Conservation (phyloP, 805 yeast species). For the Diddensiella santjacobensis region DNA sequence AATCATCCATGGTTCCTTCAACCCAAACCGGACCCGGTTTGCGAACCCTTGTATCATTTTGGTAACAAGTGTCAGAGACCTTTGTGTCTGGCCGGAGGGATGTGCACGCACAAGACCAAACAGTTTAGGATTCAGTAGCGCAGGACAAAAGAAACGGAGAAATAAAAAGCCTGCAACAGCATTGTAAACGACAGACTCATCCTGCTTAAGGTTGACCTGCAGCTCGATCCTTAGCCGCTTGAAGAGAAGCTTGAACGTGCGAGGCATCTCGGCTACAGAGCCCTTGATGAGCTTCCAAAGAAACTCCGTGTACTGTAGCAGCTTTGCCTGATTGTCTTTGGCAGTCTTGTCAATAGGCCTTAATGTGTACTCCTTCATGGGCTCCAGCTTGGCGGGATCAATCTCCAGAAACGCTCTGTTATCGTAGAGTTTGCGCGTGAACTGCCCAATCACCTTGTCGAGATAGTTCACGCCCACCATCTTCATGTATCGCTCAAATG, state of each 20-base stretch:
- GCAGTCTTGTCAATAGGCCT: conserved; percentile 41
- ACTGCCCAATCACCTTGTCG: conserved; percentile 66
- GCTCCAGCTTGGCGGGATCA: conserved; percentile 60
- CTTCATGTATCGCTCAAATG: conserved; percentile 72
- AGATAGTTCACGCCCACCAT: conserved; percentile 78
- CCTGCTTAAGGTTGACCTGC: conserved; percentile 9
- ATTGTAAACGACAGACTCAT: conserved; percentile 45
- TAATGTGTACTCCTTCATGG: background rate
- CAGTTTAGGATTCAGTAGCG: conserved; percentile 82
- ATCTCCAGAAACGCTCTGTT: conserved; percentile 63
- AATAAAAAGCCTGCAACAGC: conserved; percentile 82
- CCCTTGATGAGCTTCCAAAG: conserved; percentile 64
- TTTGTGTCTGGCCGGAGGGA: conserved; percentile 65
- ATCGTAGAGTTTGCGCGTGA: conserved; percentile 52
- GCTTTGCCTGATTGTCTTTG: conserved; percentile 45
- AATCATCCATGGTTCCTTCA: conserved; percentile 78
- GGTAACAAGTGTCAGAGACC: conserved; percentile 78
- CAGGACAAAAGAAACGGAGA: conserved; percentile 84
- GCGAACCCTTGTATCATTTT: conserved; percentile 73
- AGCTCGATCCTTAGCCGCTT: conserved; percentile 47
- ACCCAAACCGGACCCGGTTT: conserved; percentile 67
- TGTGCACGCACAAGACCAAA: conserved; percentile 69
- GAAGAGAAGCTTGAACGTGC: conserved; percentile 59
- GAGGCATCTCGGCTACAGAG: conserved; percentile 74
- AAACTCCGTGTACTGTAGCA: conserved; percentile 49